Conservation (phyloP, 306 rosid genomes). For the Citrullus colocynthis region DNA sequence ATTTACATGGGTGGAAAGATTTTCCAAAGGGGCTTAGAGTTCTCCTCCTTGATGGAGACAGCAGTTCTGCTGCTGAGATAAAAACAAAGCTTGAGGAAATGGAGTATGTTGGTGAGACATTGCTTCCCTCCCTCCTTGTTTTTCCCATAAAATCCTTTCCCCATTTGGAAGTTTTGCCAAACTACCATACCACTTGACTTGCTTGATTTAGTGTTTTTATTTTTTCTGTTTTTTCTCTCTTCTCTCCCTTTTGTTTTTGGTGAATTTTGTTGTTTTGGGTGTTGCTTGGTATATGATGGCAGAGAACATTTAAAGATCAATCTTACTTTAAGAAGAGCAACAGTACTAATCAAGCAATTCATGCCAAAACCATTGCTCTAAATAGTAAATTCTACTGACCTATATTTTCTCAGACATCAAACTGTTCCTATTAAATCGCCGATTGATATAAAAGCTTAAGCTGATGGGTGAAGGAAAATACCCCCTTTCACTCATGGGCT, state of each 20-base stretch:
- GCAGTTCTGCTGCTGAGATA: constrained; percentile 57
- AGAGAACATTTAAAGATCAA: neutral
- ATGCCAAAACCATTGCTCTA: neutral
- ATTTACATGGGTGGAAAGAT: constrained; percentile 87
- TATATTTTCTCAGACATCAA: neutral
- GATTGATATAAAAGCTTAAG: too few species aligned
- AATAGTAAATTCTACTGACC: neutral
- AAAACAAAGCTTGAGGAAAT: constrained; percentile 66
- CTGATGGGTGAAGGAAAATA: too few species aligned
- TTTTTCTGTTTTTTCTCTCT: neutral
- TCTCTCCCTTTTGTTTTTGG: neutral
- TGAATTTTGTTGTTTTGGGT: neutral
- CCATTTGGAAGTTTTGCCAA: neutral
- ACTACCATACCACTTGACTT: neutral
- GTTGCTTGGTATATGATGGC: neutral
- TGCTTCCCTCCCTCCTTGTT: constrained; percentile 8
- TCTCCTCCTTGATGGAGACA: constrained; percentile 77
- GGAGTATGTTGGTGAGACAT: constrained; percentile 62
- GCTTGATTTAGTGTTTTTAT: constrained; percentile 1
- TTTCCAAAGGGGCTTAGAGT: constrained; percentile 92
- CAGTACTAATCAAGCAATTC: neutral
- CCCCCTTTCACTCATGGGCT: too few species aligned
- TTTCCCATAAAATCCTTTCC: constrained; percentile 12
- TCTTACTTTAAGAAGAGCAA: neutral
- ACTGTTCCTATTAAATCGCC: too few species aligned